Conservation (phyloP, 2,329 filamentous ascomycete genomes). For the Leptographium procerum region DNA sequence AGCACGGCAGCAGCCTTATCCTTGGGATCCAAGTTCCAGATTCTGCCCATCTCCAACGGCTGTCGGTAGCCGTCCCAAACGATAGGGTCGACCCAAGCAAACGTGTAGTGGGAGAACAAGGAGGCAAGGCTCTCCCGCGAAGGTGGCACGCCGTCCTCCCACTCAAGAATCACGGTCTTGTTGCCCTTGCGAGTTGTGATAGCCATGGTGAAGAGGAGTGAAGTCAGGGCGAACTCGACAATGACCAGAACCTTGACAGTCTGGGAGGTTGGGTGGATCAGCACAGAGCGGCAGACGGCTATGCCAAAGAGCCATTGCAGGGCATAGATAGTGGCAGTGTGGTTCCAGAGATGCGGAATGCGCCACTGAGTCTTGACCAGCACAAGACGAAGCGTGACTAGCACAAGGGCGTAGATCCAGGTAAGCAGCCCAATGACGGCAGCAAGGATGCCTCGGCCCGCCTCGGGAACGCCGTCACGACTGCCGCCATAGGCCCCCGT, state of each 20-base stretch:
- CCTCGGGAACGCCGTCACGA: conserved; percentile 39
- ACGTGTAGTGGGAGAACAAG: conserved; percentile 76
- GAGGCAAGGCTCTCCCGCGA: conserved; percentile 81
- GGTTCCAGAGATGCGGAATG: conserved; percentile 75
- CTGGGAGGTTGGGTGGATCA: conserved; percentile 63
- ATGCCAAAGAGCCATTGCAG: conserved; percentile 69
- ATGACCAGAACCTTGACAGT: conserved; percentile 55
- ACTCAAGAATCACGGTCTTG: conserved; percentile 75
- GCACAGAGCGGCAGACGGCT: conserved; percentile 70
- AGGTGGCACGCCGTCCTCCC: conserved; percentile 79
- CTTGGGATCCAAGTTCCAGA: conserved; percentile 83
- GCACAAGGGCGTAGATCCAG: conserved; percentile 70
- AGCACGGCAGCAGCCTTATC: conserved; percentile 80
- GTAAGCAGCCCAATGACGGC: conserved; percentile 56
- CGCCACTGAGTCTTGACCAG: conserved; percentile 53
- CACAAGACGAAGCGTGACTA: conserved; percentile 62
- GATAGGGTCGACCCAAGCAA: conserved; percentile 81
- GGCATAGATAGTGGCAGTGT: conserved; percentile 76
- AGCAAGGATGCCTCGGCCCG: conserved; percentile 32
- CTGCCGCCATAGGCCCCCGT: conserved; percentile 47
- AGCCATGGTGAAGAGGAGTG: conserved; percentile 63
- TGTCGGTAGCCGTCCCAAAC: conserved; percentile 82
- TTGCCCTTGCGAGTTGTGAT: conserved; percentile 84
- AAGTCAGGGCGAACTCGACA: conserved; percentile 62
- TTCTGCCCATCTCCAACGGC: conserved; percentile 68